Percentiles rank a stretch among this genome's conserved stretches.
Evolutionary conservation across 176 grass and related monocot genomes (phyloP).

Genomic region (Secale cereale): DNA sequence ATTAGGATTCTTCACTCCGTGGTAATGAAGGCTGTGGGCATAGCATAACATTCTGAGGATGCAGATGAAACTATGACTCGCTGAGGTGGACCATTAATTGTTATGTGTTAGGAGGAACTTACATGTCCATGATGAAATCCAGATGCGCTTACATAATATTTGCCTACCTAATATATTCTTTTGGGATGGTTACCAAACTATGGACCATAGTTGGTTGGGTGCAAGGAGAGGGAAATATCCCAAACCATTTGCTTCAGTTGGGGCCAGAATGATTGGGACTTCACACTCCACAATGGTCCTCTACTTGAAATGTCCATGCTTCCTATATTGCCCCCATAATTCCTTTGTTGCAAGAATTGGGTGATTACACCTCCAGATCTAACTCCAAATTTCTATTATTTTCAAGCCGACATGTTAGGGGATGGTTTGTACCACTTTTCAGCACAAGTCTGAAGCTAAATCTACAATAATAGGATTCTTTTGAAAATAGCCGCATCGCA

Average conservation of each 20-base stretch:
- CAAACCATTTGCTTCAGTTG: conserved; percentile 55
- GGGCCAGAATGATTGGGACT: conserved; percentile 57
- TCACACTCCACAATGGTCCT: conserved; percentile 52
- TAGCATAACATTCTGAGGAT: conserved; percentile 24
- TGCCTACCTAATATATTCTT: conserved; percentile 64
- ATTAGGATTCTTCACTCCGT: not conserved
- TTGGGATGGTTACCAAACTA: conserved; percentile 60
- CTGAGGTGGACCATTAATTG: conserved; percentile 34
- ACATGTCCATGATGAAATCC: conserved; percentile 46
- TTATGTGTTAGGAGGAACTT: conserved; percentile 71
- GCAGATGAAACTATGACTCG: conserved; percentile 39
- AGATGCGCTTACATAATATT: conserved; percentile 37
- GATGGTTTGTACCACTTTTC: conserved; percentile 1
- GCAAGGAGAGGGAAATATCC: conserved; percentile 58
- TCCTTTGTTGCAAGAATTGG: conserved; percentile 22
- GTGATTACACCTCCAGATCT: conserved; percentile 32
- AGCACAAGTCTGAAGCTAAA: not conserved
- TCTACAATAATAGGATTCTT: not conserved
- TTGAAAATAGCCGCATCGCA: not conserved
- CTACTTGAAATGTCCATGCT: conserved; percentile 31
- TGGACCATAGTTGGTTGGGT: conserved; percentile 61
- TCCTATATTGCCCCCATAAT: conserved; percentile 14
- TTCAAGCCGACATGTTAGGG: not conserved
- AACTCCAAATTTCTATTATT: conserved; percentile 15
- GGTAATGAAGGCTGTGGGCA: not conserved